A percentile compares a stretch with the other conserved stretches of the same genome.
phyloP scores from a whole-genome alignment of 176 grass and related monocot species.

The Phoenix dactylifera region DNA sequence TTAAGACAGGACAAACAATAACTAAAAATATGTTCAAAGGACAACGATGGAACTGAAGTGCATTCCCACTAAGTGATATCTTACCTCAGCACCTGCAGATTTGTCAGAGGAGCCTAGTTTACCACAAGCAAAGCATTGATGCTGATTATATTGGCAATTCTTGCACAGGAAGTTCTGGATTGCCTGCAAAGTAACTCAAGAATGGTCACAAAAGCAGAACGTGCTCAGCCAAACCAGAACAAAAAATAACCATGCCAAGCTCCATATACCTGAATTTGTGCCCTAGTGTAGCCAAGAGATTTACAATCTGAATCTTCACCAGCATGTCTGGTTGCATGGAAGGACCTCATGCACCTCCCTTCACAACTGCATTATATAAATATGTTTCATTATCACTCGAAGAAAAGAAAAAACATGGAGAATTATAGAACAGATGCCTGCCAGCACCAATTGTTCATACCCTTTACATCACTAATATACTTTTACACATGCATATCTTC shows the following conservation, averaged over 20 bases:
- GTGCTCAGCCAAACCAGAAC: slow-evolving; percentile 24
- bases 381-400: background rate
- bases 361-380: slow-evolving; percentile 55
- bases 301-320: slow-evolving; percentile 62
- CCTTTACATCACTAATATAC: no score
- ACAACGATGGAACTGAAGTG: background rate
- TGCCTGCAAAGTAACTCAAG: slow-evolving; percentile 38
- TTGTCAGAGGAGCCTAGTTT: slow-evolving; percentile 62
- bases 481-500: no score
- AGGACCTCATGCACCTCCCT: slow-evolving; percentile 84
- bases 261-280: slow-evolving; percentile 53
- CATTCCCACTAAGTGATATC: background rate
- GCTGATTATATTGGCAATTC: slow-evolving; percentile 75
- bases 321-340: slow-evolving; percentile 61
- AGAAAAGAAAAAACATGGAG: slow-evolving; percentile 1
- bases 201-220: background rate
- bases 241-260: slow-evolving; percentile 8
- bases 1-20: no score
- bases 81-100: slow-evolving; percentile 59
- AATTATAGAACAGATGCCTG: no score
- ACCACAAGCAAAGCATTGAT: slow-evolving; percentile 90
- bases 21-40: background rate
- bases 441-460: no score
- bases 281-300: slow-evolving; percentile 48
- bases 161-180: slow-evolving; percentile 73